Evolutionary conservation across 2,329 filamentous ascomycete species (phyloP).

Genomic region (Aspergillus texensis): DNA sequence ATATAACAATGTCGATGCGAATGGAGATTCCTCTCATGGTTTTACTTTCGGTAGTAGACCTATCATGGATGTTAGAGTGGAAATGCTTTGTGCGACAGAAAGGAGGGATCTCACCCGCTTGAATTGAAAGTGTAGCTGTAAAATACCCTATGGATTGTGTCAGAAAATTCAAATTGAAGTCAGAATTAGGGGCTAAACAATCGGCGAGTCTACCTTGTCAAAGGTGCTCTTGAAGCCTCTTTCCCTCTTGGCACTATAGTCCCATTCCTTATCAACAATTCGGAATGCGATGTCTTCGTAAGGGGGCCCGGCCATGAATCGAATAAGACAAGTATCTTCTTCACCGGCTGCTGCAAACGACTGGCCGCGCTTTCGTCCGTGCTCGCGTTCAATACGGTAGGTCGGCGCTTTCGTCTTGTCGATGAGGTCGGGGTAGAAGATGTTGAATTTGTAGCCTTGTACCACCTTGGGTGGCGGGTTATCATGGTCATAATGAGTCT

Average conservation of each 20-base stretch:
- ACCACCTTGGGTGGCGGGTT: slow-evolving; percentile 98
- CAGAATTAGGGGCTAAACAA: background rate
- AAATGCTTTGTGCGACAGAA: slow-evolving; percentile 1
- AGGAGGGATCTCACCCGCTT: slow-evolving; percentile 73
- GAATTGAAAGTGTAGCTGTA: slow-evolving; percentile 97
- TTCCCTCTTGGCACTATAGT: slow-evolving; percentile 94
- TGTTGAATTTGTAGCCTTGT: slow-evolving; percentile 99
- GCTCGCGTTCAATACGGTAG: slow-evolving; percentile 92
- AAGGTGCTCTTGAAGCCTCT: slow-evolving; percentile 95
- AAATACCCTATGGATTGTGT: slow-evolving; percentile 67
- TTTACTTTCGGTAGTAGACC: slow-evolving; percentile 54
- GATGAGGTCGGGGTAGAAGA: slow-evolving; percentile 97
- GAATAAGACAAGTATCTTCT: slow-evolving; percentile 94
- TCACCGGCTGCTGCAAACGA: slow-evolving; percentile 92
- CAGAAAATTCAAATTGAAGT: background rate
- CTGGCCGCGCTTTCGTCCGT: slow-evolving; percentile 84
- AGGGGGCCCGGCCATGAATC: slow-evolving; percentile 91
- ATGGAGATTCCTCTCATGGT: background rate
- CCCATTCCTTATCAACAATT: slow-evolving; percentile 98
- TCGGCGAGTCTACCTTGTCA: slow-evolving; percentile 73
- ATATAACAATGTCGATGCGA: background rate
- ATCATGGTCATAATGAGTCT: slow-evolving; percentile 98
- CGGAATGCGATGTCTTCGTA: slow-evolving; percentile 97
- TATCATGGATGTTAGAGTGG: slow-evolving; percentile 20
- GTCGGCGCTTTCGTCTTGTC: slow-evolving; percentile 94